Evolutionary conservation across 306 rosid genomes (phyloP), one percentile per base, ranked within the genome.

Genomic region (Medicago arabica): DNA sequence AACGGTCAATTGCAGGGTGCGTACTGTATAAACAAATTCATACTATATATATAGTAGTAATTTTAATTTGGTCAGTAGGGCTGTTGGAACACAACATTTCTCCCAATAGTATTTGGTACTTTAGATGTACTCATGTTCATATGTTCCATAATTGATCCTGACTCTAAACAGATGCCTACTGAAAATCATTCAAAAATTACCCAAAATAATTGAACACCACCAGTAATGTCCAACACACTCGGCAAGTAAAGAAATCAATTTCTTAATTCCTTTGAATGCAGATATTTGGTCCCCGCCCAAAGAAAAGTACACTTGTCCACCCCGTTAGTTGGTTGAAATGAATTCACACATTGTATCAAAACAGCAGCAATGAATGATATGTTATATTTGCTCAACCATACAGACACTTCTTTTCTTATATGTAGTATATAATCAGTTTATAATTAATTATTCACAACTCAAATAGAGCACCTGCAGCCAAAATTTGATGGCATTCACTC

Each of bases 291-390:
- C 59, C 59, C 59, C 58, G n/a, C n/a, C 59, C 8, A 53, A 53
- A 53, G 12, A 53, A 53, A 53, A 53, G 59, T 53, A 53, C 59
- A 53, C 25, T 46, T 46, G 59, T 17, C 58, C 58, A 51, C 5
- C 10, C 23, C 12, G 23, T 53, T 53, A 2, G 59, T 17, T 53
- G 59, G 11, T 16, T 17, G 25, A 53, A 53, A 53, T 53, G 25
- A 53, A 53, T 53, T 53, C 59, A 53, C 59, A 16, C 60, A 53
- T 53, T 19, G 8, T 53, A 53, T 53, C 60, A 53, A 17, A 17
- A 3, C 13, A 17, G 11, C 60, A 53, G 1, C 60, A 23, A 53
- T 53, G 59, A 53, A 53, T 53, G 59, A 53, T 16, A 53, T 9
- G 59, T 53, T 53, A 53, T 53, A 53, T 53, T 53, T 53, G 25